phyloP scores from a whole-genome alignment of 2,329 filamentous ascomycete species.

The Ophiostoma sp. region DNA sequence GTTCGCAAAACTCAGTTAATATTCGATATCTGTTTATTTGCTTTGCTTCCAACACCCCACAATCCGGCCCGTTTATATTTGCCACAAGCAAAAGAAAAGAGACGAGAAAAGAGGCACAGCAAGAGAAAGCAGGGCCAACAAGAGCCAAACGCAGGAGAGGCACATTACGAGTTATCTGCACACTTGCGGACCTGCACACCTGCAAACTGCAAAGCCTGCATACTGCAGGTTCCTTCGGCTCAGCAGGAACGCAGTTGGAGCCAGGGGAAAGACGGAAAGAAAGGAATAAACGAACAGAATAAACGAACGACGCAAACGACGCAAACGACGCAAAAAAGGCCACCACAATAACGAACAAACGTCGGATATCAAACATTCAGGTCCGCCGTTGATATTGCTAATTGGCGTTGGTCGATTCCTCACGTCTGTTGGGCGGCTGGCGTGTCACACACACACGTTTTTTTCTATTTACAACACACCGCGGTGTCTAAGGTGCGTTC shows the following conservation, averaged over 20 bases:
- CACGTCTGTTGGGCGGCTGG: neutral
- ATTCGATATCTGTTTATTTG: neutral
- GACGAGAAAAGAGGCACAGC: neutral
- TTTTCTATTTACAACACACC: neutral
- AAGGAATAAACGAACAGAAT: neutral
- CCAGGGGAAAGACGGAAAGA: neutral
- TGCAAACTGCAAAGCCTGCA: neutral
- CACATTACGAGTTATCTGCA: neutral
- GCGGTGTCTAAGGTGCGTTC: neutral
- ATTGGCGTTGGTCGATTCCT: neutral
- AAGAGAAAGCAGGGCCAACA: neutral
- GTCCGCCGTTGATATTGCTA: neutral
- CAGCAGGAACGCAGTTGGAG: neutral
- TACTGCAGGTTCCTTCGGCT: conserved; percentile 9
- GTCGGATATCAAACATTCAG: neutral
- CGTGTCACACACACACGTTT: conserved; percentile 3
- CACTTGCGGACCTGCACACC: neutral
- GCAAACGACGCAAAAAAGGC: neutral
- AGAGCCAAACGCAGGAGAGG: neutral
- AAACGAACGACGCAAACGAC: neutral
- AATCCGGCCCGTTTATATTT: neutral
- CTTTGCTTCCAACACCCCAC: neutral
- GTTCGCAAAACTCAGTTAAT: neutral
- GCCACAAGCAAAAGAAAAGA: neutral
- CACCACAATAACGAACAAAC: neutral